Conservation (phyloP, 2,329 filamentous ascomycete species). For the Penicillium decumbens region DNA sequence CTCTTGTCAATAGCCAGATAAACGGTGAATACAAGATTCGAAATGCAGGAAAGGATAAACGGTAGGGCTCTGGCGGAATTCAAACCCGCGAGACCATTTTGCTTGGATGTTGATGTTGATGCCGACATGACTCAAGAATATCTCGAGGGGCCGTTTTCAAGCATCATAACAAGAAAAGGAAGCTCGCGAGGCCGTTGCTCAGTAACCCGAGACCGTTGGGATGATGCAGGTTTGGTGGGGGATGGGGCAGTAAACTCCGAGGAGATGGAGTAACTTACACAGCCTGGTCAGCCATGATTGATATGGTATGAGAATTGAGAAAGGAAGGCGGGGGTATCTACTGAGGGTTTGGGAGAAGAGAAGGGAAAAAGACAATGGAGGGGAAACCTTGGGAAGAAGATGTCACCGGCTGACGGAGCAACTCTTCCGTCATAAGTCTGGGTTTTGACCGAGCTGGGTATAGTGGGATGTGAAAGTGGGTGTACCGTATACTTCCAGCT, state of each 20-base stretch:
- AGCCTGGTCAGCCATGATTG: slow-evolving; percentile 44
- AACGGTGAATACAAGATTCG: slow-evolving; percentile 5
- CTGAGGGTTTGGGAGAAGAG: slow-evolving; percentile 17
- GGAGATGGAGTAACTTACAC: slow-evolving; percentile 37
- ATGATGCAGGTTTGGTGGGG: background rate
- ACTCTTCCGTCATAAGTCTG: slow-evolving; percentile 32
- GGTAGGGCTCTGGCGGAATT: slow-evolving; percentile 9
- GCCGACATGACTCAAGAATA: background rate
- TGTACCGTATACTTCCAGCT: background rate
- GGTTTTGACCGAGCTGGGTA: background rate
- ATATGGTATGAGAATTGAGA: slow-evolving; percentile 16
- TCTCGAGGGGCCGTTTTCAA: background rate
- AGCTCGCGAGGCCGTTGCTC: background rate
- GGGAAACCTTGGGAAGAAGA: slow-evolving; percentile 19
- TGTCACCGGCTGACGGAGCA: slow-evolving; percentile 32
- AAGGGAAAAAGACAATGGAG: slow-evolving; percentile 25
- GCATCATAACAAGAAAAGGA: background rate
- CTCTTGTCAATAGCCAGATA: slow-evolving; percentile 30
- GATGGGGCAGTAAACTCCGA: background rate
- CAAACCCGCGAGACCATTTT: background rate
- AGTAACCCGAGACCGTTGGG: background rate
- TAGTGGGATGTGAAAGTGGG: background rate
- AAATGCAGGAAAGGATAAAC: background rate
- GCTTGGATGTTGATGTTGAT: slow-evolving; percentile 7
- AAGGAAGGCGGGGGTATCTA: slow-evolving; percentile 15